Percentiles rank a stretch among this genome's conserved stretches.
These are phyloP conservation scores for Calonectria pauciramosa DNA, from an alignment of 2,329 filamentous ascomycete species.

Conservation along the genomic window DNA sequence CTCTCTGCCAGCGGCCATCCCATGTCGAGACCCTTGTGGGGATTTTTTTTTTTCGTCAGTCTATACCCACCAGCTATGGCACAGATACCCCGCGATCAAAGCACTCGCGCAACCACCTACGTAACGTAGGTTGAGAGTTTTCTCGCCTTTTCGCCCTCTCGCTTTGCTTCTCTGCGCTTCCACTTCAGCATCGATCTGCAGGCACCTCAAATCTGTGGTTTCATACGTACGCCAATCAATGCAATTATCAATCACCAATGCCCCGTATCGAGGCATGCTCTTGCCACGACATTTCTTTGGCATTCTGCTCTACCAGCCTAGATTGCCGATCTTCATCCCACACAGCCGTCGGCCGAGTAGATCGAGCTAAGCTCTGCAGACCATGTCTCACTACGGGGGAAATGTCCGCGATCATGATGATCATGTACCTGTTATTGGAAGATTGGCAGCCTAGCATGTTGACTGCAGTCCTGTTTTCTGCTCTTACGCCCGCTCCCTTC, in stretches of 20 bases:
- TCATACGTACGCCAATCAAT: not conserved
- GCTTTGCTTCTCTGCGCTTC: constrained; percentile 4
- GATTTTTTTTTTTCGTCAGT: not conserved
- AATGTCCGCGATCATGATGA: constrained; percentile 21
- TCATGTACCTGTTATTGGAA: not conserved
- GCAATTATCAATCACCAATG: not conserved
- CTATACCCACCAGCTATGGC: not conserved
- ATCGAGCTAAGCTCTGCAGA: constrained; percentile 17
- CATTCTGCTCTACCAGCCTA: constrained; percentile 16
- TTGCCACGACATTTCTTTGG: constrained; percentile 21
- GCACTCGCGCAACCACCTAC: not conserved
- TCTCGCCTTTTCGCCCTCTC: not conserved
- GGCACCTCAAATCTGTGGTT: constrained; percentile 27
- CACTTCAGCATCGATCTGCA: constrained; percentile 40
- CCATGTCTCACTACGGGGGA: not conserved
- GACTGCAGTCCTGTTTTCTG: not conserved
- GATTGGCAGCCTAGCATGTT: not conserved
- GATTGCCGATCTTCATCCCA: constrained; percentile 39
- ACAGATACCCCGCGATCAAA: constrained; percentile 7
- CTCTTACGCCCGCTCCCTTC: not conserved
- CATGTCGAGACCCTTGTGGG: constrained; percentile 6
- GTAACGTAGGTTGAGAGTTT: not conserved
- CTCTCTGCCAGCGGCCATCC: constrained; percentile 9
- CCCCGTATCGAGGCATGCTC: not conserved
- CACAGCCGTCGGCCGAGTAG: constrained; percentile 17